These are phyloP conservation scores for Clavispora santaluciae DNA, from an alignment of 805 yeast genomes.

Conservation along the genomic window DNA sequence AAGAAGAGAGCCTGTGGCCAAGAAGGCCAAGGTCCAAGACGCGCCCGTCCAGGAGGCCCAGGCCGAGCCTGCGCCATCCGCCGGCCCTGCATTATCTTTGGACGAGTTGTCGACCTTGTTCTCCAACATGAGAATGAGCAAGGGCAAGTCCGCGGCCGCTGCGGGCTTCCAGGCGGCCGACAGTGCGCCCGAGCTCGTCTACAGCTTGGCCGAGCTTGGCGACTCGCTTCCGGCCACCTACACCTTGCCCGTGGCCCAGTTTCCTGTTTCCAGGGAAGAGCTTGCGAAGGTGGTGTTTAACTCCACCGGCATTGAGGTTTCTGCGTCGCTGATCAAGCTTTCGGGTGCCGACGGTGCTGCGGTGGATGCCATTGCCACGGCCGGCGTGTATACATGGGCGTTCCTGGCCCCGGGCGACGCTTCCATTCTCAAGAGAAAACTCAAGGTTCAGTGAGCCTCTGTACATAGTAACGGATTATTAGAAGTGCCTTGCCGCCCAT, in stretches of 20 bases:
- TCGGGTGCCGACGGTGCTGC: conserved; percentile 7
- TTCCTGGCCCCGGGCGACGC: conserved; percentile 26
- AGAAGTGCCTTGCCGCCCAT: too few species aligned
- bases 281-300: conserved; percentile 23
- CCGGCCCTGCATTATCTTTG: conserved; percentile 29
- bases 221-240: conserved; percentile 26
- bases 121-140: conserved; percentile 21
- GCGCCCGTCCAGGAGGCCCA: conserved; percentile 2
- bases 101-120: conserved; percentile 36
- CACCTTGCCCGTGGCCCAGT: conserved; percentile 9
- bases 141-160: conserved; percentile 4
- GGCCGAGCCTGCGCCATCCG: conserved; percentile 3
- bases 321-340: conserved; percentile 20
- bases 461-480: conserved; percentile 5
- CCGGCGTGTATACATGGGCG: conserved; percentile 26
- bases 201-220: conserved; percentile 28
- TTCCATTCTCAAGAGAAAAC: conserved; percentile 13
- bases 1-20: conserved; percentile 1
- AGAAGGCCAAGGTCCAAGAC: conserved; percentile 4
- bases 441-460: conserved; percentile 14
- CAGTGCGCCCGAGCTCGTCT: conserved; percentile 14
- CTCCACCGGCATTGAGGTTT: conserved; percentile 30
- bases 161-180: conserved; percentile 8
- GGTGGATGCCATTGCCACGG: conserved; percentile 16
- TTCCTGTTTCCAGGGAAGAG: conserved; percentile 25